Evolutionary conservation across 257 asterid species (phyloP), one percentile per base, ranked within the genome.

Genomic region (Primulina tabacum): DNA sequence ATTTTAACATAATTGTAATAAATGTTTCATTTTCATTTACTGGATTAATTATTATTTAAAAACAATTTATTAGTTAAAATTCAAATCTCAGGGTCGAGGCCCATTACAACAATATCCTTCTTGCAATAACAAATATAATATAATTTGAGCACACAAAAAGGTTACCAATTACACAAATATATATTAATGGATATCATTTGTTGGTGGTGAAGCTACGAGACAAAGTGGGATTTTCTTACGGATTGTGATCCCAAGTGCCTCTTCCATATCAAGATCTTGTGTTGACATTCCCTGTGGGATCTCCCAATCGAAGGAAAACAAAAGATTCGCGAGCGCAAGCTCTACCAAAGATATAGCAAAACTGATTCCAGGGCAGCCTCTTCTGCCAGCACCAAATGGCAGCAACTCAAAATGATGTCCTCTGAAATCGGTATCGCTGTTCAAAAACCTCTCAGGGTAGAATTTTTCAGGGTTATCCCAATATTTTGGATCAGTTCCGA

Each of bases 181-280:
- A 24, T 24, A 24, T 24, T 1, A 24, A 24, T 24, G 1, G 26
- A 24, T 24, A 24, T 24, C 26, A 24, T 24, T 1, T 24, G 26
- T 24, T 24, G 26, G 26, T 24, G 26, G 26, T 24, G 26, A 24
- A 24, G 26, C 26, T 1, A 24, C 26, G 26, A 24, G 26, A 24
- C 26, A 24, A 24, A 24, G 26, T 24, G 26, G 26, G 26, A 24
- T 35, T 65, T 65, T 78, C 74, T 78, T 78, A 16, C 70, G 79
- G 32, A 61, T 28, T 0, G 76, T 74, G 21, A 78, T 1, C 4
- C 82, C 82, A 61, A 70, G 7, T 29, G 76, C 76, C 66, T 74
- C 79, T 47, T 73, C 79, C 79, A 70, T 74, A 53, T 74, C 79
- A 16, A 78, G 20, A 26, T 70, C 79, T 60, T 34, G 62, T 2